Evolutionary conservation across 2,329 filamentous ascomycete genomes (phyloP).

Genomic region (Alternaria incomplexa): DNA sequence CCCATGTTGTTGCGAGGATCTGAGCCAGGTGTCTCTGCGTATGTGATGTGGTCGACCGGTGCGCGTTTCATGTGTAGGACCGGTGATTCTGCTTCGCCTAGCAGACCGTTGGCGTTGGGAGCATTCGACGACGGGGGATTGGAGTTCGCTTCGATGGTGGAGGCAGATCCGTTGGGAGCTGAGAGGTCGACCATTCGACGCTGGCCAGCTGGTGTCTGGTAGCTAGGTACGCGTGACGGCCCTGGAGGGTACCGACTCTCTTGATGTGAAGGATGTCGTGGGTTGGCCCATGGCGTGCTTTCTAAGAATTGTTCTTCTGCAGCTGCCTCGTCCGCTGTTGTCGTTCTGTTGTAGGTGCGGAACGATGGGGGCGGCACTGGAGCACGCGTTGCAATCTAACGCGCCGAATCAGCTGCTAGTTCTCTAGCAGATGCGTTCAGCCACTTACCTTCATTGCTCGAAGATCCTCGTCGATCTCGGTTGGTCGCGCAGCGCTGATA

Average conservation of each 20-base stretch:
- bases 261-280: slow-evolving; percentile 62
- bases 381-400: slow-evolving; percentile 44
- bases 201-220: slow-evolving; percentile 47
- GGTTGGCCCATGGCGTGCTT: slow-evolving; percentile 91
- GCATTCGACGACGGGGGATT: slow-evolving; percentile 47
- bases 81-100: slow-evolving; percentile 45
- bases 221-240: slow-evolving; percentile 36
- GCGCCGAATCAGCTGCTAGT: slow-evolving; percentile 29
- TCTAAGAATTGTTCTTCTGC: slow-evolving; percentile 88
- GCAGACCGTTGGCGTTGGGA: slow-evolving; percentile 32
- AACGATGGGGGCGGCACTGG: slow-evolving; percentile 39
- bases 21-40: slow-evolving; percentile 35
- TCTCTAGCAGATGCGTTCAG: slow-evolving; percentile 16
- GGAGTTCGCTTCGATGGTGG: slow-evolving; percentile 48
- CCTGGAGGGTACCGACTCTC: slow-evolving; percentile 42
- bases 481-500: slow-evolving; percentile 72
- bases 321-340: slow-evolving; percentile 59
- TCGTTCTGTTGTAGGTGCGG: slow-evolving; percentile 44
- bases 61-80: slow-evolving; percentile 48
- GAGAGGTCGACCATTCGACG: slow-evolving; percentile 43
- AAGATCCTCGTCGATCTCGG: slow-evolving; percentile 85
- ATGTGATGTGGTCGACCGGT: slow-evolving; percentile 34
- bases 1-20: slow-evolving; percentile 34
- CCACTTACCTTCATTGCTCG: slow-evolving; percentile 83
- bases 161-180: slow-evolving; percentile 47